phyloP scores from a whole-genome alignment of 176 grass and related monocot genomes.

The Poa annua region DNA sequence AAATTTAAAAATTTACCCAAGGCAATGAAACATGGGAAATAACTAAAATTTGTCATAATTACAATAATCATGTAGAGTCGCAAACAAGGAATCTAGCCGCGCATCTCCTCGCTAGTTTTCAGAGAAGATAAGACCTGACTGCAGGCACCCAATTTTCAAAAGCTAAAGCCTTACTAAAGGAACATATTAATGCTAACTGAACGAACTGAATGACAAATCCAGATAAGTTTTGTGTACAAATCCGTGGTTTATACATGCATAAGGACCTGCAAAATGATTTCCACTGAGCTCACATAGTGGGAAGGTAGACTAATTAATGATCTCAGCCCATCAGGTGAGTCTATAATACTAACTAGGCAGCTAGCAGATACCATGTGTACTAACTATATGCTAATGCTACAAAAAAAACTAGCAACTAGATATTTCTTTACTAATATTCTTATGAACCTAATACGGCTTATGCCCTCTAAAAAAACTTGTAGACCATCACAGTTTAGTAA shows the following conservation, averaged over 20 bases:
- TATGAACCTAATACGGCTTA: neutral
- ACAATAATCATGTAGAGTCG: neutral
- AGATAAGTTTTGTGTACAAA: neutral
- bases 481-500: neutral
- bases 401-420: neutral
- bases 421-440: neutral
- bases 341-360: neutral
- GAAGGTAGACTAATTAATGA: neutral
- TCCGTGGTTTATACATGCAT: neutral
- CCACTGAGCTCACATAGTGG: neutral
- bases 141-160: neutral
- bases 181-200: neutral
- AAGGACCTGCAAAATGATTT: neutral
- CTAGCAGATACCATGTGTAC: neutral
- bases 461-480: neutral
- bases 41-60: neutral
- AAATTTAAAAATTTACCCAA: neutral
- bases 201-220: neutral
- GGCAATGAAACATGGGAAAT: neutral
- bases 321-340: neutral
- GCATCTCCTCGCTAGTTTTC: neutral
- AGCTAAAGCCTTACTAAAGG: neutral
- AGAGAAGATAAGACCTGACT: neutral
- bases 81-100: neutral
- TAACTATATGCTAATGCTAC: neutral